These are phyloP conservation scores for Dalbergia oliveri DNA, from an alignment of 306 rosid genomes.

Conservation along the genomic window DNA sequence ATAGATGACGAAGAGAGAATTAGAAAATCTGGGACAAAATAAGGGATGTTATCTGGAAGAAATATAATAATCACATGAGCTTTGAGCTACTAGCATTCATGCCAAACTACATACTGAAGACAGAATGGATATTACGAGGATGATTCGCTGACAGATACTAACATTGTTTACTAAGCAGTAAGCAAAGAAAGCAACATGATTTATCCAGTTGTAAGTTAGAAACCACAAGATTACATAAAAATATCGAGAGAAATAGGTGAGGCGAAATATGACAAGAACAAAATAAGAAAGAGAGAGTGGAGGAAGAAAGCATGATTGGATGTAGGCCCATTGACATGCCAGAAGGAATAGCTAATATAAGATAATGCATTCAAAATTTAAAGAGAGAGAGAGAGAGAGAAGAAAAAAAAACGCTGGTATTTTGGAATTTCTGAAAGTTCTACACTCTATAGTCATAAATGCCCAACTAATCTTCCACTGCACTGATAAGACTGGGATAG, in stretches of 20 bases:
- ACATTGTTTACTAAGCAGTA: conserved; percentile 15
- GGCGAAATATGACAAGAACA: neutral
- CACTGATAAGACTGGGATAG: neutral
- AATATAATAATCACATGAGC: neutral
- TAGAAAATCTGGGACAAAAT: conserved; percentile 13
- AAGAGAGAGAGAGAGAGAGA: neutral
- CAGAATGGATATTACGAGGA: conserved; percentile 15
- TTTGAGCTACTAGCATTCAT: neutral
- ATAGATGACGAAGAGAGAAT: neutral
- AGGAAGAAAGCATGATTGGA: neutral
- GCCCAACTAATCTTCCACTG: neutral
- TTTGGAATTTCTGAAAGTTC: neutral
- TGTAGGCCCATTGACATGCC: conserved; percentile 7
- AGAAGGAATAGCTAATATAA: neutral
- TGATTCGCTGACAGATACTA: conserved; percentile 1
- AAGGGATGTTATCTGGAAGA: neutral
- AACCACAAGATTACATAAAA: neutral
- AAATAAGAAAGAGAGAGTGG: neutral
- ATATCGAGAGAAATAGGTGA: neutral
- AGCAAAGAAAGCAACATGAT: neutral
- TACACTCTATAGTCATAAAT: too few relatives aligned
- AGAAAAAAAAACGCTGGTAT: neutral
- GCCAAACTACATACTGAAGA: conserved; percentile 21
- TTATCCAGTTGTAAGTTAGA: neutral
- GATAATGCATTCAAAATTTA: neutral